phyloP scores from a whole-genome alignment of 768 basidiomycete species.

The Trametes punicea region DNA sequence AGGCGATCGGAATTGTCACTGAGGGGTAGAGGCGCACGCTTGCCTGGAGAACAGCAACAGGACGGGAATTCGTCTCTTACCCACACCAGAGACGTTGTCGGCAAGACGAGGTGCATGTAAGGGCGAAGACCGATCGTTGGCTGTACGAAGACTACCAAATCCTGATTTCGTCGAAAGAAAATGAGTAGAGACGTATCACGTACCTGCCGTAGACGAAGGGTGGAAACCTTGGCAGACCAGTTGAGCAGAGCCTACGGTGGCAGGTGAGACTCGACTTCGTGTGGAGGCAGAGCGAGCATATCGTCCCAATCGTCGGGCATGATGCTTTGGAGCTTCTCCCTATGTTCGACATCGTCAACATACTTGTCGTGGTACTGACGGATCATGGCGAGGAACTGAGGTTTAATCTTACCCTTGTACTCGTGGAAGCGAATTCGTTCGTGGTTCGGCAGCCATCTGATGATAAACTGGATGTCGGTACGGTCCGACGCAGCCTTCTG shows the following conservation, averaged over 20 bases:
- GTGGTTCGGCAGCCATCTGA: neutral
- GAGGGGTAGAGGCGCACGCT: neutral
- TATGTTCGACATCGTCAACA: neutral
- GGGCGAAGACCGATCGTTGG: neutral
- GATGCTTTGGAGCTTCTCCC: slow-evolving; percentile 4
- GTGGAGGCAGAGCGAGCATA: slow-evolving; percentile 6
- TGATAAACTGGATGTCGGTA: slow-evolving; percentile 6
- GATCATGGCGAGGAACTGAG: slow-evolving; percentile 12
- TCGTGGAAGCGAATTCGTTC: neutral
- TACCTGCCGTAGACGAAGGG: neutral
- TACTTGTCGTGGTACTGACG: slow-evolving; percentile 13
- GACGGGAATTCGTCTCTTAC: no score
- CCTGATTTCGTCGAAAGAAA: neutral
- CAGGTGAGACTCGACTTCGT: neutral
- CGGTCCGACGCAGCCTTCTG: slow-evolving; percentile 3
- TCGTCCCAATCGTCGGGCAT: slow-evolving; percentile 12
- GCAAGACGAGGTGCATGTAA: neutral
- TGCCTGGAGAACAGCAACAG: no score
- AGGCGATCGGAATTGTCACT: neutral
- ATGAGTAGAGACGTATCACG: neutral
- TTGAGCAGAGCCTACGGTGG: neutral
- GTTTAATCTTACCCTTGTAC: slow-evolving; percentile 11
- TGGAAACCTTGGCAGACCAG: no score
- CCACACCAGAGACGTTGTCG: neutral
- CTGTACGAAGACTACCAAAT: neutral